Evolutionary conservation across 176 grass and related monocot species (phyloP), one percentile per base, ranked within the genome.

Genomic region (Musa acuminata): DNA sequence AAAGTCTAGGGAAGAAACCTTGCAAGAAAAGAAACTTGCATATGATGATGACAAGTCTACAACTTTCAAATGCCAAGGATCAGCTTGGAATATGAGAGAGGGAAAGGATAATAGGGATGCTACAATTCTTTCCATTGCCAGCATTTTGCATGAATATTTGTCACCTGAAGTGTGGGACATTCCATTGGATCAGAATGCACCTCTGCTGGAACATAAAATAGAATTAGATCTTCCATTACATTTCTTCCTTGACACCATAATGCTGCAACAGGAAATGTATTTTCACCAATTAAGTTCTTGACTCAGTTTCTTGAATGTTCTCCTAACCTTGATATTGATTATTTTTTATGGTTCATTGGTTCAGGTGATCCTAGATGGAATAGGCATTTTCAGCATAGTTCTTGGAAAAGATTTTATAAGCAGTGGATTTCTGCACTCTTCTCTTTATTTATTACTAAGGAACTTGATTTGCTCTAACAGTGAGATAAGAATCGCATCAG

Each of bases 351-450:
- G 35, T 50, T 19, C 6, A 49, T 9, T 26, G 17, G 53, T 80
- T 77, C 86, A 98, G 94, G 82, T 98, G 55, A 91, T 91, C 70
- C 79, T 98, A 81, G 94, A 98, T 72, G 94, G 94, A 78, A 89
- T 98, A 85, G 94, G 94, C 59, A 69, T 93, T 75, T 91, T 90
- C 75, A 84, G 90, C 77, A 79, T 83, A 53, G 72, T 93, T 82
- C 88, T 98, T 72, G 84, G 84, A 75, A 85, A 85, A 83, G 90
- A 91, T 87, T 98, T 98, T 87, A 84, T 82, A 49, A 23, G 71
- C 17, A 93, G 87, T 93, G 94, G 94, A 54, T 93, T 98, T 80
- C 83, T 98, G 86, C 94, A 93, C 72, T 87, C 94, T 71, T 98
- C 90, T 74, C 82, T 98, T 77, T 93, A 93, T 81, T 82, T 98